phyloP scores from a whole-genome alignment of 305 asterid species.

The Plantago lanceolata region DNA sequence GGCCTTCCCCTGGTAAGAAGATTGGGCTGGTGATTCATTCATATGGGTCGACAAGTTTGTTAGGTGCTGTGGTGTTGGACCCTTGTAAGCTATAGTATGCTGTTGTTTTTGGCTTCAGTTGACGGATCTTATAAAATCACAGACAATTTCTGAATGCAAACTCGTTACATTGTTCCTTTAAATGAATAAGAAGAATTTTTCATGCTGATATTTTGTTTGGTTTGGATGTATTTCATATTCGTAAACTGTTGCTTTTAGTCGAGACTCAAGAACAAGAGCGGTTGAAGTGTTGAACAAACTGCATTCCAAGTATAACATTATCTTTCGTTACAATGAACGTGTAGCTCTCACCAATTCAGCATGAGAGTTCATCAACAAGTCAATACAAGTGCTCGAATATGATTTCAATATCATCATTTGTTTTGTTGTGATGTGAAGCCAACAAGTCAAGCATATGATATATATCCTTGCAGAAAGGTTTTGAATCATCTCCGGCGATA shows the following conservation, averaged over 20 bases:
- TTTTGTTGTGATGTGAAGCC: conserved; percentile 42
- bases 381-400: conserved; percentile 21
- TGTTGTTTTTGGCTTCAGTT: conserved; percentile 1
- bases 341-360: no score
- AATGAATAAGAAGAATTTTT: not conserved
- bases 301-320: no score
- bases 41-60: not conserved
- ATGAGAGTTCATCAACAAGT: not conserved
- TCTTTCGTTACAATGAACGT: no score
- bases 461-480: conserved; percentile 43
- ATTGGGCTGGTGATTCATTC: conserved; percentile 37
- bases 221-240: no score
- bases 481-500: conserved; percentile 55
- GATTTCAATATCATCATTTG: not conserved
- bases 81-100: no score
- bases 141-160: not conserved
- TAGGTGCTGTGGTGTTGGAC: not conserved
- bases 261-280: no score
- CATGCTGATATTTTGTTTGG: no score
- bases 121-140: not conserved
- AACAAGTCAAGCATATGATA: conserved; percentile 38
- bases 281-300: no score
- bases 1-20: conserved; percentile 44
- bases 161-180: not conserved
- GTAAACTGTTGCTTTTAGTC: no score